Evolutionary conservation across 768 basidiomycete species (phyloP).

Genomic region (Leccinum imitatum): DNA sequence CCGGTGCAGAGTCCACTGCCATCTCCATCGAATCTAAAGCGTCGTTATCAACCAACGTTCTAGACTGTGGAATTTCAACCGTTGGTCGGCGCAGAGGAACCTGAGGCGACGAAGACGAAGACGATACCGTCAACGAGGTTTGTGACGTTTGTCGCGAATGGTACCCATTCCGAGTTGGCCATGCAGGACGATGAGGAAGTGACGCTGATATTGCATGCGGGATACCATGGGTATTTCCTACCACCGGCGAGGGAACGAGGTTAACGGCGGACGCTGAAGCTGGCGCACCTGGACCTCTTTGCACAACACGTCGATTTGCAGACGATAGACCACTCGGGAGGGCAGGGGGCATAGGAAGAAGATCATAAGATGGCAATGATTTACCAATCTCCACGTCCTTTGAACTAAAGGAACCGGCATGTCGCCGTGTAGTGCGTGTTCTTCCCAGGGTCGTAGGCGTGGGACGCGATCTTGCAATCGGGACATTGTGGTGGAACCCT

Average conservation of each 20-base stretch:
- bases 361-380: constrained; percentile 65
- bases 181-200: constrained; percentile 13
- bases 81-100: constrained; percentile 32
- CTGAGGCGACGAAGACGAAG: constrained; percentile 36
- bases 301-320: constrained; percentile 46
- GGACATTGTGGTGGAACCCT: constrained; percentile 23
- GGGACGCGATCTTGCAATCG: constrained; percentile 31
- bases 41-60: constrained; percentile 72
- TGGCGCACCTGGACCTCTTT: constrained; percentile 46
- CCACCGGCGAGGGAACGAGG: constrained; percentile 12
- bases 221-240: constrained; percentile 5
- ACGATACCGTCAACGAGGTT: constrained; percentile 40
- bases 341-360: constrained; percentile 30
- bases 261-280: constrained; percentile 27
- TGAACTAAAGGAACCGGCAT: constrained; percentile 93
- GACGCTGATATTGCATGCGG: constrained; percentile 12
- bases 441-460: constrained; percentile 36
- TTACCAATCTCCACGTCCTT: constrained; percentile 91
- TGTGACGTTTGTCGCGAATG: constrained; percentile 48
- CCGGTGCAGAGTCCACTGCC: constrained; percentile 77
- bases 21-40: constrained; percentile 74
- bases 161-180: constrained; percentile 13
- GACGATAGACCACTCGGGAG: constrained; percentile 30
- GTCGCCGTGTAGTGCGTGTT: constrained; percentile 64
- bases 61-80: constrained; percentile 54